Evolutionary conservation across 768 basidiomycete species (phyloP), one percentile per base, ranked within the genome.

Genomic region (Auricularia sp.): DNA sequence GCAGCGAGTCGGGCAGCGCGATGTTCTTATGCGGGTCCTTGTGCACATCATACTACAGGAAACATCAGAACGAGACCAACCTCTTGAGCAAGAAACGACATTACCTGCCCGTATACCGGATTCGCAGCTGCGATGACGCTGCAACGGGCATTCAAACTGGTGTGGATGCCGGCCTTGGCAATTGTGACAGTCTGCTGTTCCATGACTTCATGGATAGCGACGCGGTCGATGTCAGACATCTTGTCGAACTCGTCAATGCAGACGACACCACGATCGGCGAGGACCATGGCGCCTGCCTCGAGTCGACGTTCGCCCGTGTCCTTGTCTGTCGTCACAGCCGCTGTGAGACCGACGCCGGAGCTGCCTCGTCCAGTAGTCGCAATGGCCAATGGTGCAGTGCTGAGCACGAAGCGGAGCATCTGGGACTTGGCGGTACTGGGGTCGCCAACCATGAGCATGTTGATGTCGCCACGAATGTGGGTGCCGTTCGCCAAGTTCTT

Each of bases 241-340:
- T 99, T 99, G 83, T 99, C 97, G 72, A 99, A 99, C 77, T 99
- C 97, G 76, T 99, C 97, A 70, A 99, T 98, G 75, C 97, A 99
- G 56, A 99, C 96, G 23, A 99, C 94, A 18, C 97, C 97, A 69
- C 96, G 87, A 76, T 99, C 97, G 35, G 97, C 97, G 65, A 99
- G 87, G 63, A 99, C 97, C 97, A 99, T 99, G 12, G 97, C 97
- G 54, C 97, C 97, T 3, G 97, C 97, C 78, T 99, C 97, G 61
- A 99, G 83, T 67, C 97, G 81, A 66, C 97, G 86, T 73, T 99
- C 97, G 62, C 95, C 96, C 16, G 97, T 98, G 72, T 99, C 97
- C 74, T 90, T 91, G 77, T 99, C 97, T 7, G 91, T 97, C 23
- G 97, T 99, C 16, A 99, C 97, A 1, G 97, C 97, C 21, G 97